Conservation (phyloP, 2,329 filamentous ascomycete genomes). For the Epichloe sylvatica region DNA sequence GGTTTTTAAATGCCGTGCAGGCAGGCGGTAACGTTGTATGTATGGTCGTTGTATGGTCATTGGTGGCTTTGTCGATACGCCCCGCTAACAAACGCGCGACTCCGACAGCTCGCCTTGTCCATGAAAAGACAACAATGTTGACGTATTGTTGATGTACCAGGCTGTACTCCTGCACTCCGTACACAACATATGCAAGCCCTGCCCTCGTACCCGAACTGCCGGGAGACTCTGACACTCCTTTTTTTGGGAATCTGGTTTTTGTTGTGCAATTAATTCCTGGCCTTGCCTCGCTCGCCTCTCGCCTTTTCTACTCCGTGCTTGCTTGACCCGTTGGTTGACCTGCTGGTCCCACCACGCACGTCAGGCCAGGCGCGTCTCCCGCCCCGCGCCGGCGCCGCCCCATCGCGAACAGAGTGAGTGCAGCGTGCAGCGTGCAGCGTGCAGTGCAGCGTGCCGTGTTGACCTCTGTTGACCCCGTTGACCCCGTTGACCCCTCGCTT, state of each 20-base stretch:
- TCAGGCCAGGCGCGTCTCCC: constrained; percentile 1
- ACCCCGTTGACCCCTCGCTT: constrained; percentile 2
- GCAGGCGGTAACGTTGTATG: background rate
- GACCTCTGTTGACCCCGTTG: background rate
- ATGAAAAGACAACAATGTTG: background rate
- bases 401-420: constrained; percentile 1
- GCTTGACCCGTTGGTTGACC: background rate
- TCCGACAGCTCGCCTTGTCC: background rate
- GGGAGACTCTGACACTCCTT: background rate
- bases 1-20: background rate
- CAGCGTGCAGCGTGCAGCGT: background rate
- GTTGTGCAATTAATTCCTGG: no score
- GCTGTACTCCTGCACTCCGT: no score
- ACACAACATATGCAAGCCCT: background rate
- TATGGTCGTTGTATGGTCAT: no score
- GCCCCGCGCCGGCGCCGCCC: constrained; percentile 1
- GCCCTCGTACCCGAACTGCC: background rate
- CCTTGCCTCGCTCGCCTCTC: no score
- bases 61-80: background rate
- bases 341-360: background rate
- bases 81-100: background rate
- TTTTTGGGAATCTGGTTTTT: no score
- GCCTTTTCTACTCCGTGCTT: no score
- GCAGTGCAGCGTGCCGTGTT: background rate
- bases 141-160: background rate